phyloP scores from a whole-genome alignment of 1,139 yeast genomes.

The Sugiyamaella japonica region DNA sequence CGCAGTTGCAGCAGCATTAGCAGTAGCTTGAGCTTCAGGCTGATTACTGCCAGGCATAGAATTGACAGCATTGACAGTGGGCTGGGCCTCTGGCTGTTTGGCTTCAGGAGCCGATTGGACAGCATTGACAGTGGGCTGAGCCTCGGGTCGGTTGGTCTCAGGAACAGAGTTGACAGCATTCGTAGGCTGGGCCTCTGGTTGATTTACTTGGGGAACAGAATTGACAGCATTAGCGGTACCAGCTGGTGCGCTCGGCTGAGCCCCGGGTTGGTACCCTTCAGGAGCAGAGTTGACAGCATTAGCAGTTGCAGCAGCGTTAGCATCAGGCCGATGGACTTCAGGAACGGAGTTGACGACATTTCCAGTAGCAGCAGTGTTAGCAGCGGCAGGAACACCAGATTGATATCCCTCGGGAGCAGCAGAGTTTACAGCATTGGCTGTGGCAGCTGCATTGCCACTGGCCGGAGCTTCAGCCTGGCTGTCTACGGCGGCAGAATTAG shows the following conservation, averaged over 20 bases:
- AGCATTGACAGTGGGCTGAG: neutral
- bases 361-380: neutral
- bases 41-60: neutral
- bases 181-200: neutral
- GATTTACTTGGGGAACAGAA: neutral
- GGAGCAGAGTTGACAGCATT: too few relatives aligned
- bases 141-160: too few relatives aligned
- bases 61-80: neutral
- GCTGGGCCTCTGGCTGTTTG: neutral
- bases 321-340: too few relatives aligned
- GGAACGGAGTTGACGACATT: neutral
- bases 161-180: too few relatives aligned
- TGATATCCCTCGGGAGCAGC: neutral
- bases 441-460: neutral
- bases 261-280: too few relatives aligned
- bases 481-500: neutral
- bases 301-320: too few relatives aligned
- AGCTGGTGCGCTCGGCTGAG: neutral
- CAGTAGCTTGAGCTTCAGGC: neutral
- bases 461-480: neutral
- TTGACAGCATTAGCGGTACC: neutral
- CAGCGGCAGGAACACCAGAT: neutral
- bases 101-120: neutral
- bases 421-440: neutral
- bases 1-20: neutral